phyloP scores from a whole-genome alignment of 2,329 filamentous ascomycete species.

The Trichoderma endophyticum region DNA sequence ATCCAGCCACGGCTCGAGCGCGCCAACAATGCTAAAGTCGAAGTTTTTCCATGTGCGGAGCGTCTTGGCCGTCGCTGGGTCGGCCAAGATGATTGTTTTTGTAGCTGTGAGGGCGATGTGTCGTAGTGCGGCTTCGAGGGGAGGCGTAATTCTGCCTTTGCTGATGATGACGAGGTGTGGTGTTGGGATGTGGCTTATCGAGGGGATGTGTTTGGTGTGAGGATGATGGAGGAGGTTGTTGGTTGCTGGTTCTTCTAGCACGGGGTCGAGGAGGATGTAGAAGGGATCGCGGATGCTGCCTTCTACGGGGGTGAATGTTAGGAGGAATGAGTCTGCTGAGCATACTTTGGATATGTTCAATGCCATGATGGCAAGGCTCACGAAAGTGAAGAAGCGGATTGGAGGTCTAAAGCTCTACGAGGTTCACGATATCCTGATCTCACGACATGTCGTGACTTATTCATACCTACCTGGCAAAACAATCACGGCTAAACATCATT shows the following conservation, averaged over 20 bases:
- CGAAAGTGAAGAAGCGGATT: too few species aligned
- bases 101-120: slow-evolving; percentile 54
- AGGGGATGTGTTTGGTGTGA: slow-evolving; percentile 50
- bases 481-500: neutral
- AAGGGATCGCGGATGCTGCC: slow-evolving; percentile 45
- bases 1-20: slow-evolving; percentile 47
- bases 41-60: slow-evolving; percentile 70
- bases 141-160: slow-evolving; percentile 59
- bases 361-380: slow-evolving; percentile 47
- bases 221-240: slow-evolving; percentile 38
- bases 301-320: slow-evolving; percentile 55
- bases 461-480: neutral
- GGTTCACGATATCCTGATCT: neutral
- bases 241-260: slow-evolving; percentile 60
- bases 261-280: slow-evolving; percentile 69
- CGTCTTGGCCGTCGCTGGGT: slow-evolving; percentile 60
- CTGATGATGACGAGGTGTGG: slow-evolving; percentile 47
- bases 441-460: neutral
- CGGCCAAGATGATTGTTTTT: slow-evolving; percentile 63
- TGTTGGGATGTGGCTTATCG: slow-evolving; percentile 41
- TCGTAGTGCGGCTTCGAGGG: slow-evolving; percentile 65
- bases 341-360: slow-evolving; percentile 62
- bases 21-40: slow-evolving; percentile 45
- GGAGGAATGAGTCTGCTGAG: slow-evolving; percentile 61
- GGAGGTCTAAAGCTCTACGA: neutral